Evolutionary conservation across 495 filamentous ascomycete genomes (phyloP).

Genomic region (Staphylotrichum longicolle): DNA sequence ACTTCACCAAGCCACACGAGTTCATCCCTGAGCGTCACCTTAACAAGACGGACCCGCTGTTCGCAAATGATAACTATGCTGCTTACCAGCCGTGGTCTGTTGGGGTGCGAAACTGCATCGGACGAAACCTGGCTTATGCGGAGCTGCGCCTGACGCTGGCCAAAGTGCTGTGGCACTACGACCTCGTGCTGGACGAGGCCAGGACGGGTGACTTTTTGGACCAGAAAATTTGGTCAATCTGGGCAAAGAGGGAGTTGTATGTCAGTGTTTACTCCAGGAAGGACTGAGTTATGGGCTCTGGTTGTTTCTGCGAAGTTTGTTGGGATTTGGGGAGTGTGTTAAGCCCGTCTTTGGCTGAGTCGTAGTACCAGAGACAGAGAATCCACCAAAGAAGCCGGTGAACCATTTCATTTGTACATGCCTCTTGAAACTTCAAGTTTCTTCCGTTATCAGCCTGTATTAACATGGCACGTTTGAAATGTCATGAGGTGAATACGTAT

Average conservation of each 20-base stretch:
- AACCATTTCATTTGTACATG: too few species aligned
- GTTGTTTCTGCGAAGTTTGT: too few species aligned
- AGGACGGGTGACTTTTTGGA: not conserved
- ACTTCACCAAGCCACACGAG: conserved; percentile 1
- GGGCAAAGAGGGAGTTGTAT: conserved; percentile 4
- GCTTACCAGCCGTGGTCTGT: conserved; percentile 1
- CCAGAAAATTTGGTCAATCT: not conserved
- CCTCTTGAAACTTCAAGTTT: too few species aligned
- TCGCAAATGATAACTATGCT: not conserved
- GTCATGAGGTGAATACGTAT: too few species aligned
- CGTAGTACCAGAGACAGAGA: too few species aligned
- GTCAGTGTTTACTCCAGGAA: not conserved
- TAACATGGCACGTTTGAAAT: too few species aligned
- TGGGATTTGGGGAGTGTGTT: too few species aligned
- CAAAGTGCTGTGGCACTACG: not conserved
- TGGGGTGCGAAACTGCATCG: not conserved
- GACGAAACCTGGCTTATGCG: not conserved
- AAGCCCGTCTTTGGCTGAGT: too few species aligned
- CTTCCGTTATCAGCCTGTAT: too few species aligned
- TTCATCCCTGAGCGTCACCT: not conserved
- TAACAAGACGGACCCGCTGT: not conserved
- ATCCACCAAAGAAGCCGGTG: too few species aligned
- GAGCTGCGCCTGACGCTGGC: not conserved
- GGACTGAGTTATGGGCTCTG: not conserved
- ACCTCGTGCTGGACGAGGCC: not conserved